These are phyloP conservation scores for Polymyxa betae DNA, from an alignment of 208 protist genomes.

Conservation along the genomic window DNA sequence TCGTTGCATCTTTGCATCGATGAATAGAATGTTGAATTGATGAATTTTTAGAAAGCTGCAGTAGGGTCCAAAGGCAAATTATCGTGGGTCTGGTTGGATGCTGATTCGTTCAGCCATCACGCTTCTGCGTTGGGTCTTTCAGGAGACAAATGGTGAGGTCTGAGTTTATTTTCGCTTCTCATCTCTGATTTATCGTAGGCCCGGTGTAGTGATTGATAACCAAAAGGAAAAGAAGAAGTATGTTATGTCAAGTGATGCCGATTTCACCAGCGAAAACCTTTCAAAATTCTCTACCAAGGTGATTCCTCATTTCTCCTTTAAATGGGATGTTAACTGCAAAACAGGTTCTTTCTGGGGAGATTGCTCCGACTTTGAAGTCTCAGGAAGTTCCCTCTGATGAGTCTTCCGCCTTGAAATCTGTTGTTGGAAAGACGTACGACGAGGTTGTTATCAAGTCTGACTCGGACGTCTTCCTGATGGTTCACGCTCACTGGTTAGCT, in stretches of 20 bases:
- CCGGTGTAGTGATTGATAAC: conserved; percentile 49
- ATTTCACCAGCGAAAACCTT: neutral
- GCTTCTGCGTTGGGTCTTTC: conserved; percentile 35
- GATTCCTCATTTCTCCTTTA: neutral
- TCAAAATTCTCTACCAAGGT: neutral
- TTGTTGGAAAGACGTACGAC: conserved; percentile 74
- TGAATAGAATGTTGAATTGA: neutral
- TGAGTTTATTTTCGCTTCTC: neutral
- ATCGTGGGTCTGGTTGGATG: conserved; percentile 50
- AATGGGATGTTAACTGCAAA: neutral
- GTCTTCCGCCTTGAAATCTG: conserved; percentile 61
- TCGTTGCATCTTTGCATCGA: conserved; percentile 14
- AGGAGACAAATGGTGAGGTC: neutral
- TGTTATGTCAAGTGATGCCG: conserved; percentile 5
- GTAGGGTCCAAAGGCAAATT: conserved; percentile 45
- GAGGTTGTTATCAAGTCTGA: conserved; percentile 65
- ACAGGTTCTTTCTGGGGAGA: conserved; percentile 20
- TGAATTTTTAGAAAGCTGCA: conserved; percentile 48
- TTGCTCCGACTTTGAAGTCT: conserved; percentile 49
- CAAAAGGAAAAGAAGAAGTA: conserved; percentile 56
- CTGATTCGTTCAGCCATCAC: neutral
- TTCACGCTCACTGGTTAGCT: conserved; percentile 76
- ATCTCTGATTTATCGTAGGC: neutral
- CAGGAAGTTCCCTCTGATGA: conserved; percentile 54
- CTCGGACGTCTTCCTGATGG: conserved; percentile 78